Conservation (phyloP, 768 basidiomycete genomes). For the Phaeolepiota aurea region DNA sequence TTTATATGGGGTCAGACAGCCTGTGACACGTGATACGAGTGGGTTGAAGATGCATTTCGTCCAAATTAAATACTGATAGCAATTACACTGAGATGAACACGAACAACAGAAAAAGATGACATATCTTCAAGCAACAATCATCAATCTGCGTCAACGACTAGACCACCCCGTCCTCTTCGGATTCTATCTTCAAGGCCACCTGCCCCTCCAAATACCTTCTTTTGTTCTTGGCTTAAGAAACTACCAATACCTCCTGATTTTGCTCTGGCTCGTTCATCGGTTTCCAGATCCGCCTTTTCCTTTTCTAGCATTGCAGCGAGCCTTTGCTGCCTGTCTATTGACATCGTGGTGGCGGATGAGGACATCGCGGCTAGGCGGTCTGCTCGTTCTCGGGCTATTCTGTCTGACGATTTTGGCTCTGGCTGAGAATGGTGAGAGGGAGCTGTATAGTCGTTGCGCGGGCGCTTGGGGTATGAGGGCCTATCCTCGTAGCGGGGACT, state of each 20-base stretch:
- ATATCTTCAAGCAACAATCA: not conserved
- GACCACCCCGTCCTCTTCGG: constrained; percentile 57
- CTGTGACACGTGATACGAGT: constrained; percentile 24
- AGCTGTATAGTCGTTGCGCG: constrained; percentile 41
- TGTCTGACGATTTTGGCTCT: constrained; percentile 9
- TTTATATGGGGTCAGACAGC: too few species aligned
- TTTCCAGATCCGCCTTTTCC: constrained; percentile 73
- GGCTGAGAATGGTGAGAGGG: constrained; percentile 21
- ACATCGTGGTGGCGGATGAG: constrained; percentile 58
- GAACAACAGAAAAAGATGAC: constrained; percentile 19
- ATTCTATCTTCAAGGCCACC: constrained; percentile 79
- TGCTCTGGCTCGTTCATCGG: constrained; percentile 56
- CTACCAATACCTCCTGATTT: constrained; percentile 73
- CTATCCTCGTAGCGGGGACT: constrained; percentile 20
- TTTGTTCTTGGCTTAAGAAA: constrained; percentile 79
- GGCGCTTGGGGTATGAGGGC: constrained; percentile 29
- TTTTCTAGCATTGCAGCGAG: constrained; percentile 60
- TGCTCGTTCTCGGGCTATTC: constrained; percentile 48
- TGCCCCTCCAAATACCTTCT: constrained; percentile 72
- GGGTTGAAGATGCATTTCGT: too few species aligned
- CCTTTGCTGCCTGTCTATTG: constrained; percentile 62
- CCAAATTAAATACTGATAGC: too few species aligned
- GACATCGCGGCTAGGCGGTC: constrained; percentile 91
- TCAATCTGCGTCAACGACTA: constrained; percentile 61
- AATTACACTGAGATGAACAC: too few species aligned